These are phyloP conservation scores for Sutorius australiensis DNA, from an alignment of 768 basidiomycete species.

Conservation along the genomic window DNA sequence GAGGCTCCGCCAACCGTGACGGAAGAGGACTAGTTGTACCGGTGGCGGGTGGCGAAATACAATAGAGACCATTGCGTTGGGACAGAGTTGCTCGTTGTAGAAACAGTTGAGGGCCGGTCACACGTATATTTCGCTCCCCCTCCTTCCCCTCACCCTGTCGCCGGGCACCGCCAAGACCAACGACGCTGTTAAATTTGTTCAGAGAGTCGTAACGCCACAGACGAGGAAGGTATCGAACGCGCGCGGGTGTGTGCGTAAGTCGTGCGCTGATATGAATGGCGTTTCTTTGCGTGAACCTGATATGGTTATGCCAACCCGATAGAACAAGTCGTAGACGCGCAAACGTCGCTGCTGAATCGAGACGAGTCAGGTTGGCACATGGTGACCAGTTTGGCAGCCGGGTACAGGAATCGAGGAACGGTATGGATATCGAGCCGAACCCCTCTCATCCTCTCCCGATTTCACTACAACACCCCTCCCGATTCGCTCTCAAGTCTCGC, in stretches of 20 bases:
- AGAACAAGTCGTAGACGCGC: conserved; percentile 21
- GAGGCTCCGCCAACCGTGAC: not conserved
- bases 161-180: conserved; percentile 7
- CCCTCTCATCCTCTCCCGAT: conserved; percentile 40
- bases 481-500: conserved; percentile 24
- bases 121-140: not conserved
- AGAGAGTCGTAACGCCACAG: conserved; percentile 16
- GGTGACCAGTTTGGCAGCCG: conserved; percentile 35
- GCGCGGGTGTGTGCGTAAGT: conserved; percentile 6
- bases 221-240: not conserved
- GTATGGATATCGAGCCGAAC: conserved; percentile 34
- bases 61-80: conserved; percentile 23
- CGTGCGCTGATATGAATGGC: conserved; percentile 17
- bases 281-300: conserved; percentile 16
- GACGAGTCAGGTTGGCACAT: conserved; percentile 42
- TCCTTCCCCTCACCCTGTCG: not conserved
- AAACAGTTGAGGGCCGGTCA: conserved; percentile 20
- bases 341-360: conserved; percentile 30
- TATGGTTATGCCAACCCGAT: conserved; percentile 14
- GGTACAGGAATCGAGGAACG: conserved; percentile 31
- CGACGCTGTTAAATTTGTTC: conserved; percentile 11
- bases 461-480: conserved; percentile 31
- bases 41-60: conserved; percentile 35
- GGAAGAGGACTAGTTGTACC: conserved; percentile 20
- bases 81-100: conserved; percentile 3